Evolutionary conservation across 2,329 filamentous ascomycete genomes (phyloP), one percentile per base, ranked within the genome.

Genomic region (Fusarium proliferatum): DNA sequence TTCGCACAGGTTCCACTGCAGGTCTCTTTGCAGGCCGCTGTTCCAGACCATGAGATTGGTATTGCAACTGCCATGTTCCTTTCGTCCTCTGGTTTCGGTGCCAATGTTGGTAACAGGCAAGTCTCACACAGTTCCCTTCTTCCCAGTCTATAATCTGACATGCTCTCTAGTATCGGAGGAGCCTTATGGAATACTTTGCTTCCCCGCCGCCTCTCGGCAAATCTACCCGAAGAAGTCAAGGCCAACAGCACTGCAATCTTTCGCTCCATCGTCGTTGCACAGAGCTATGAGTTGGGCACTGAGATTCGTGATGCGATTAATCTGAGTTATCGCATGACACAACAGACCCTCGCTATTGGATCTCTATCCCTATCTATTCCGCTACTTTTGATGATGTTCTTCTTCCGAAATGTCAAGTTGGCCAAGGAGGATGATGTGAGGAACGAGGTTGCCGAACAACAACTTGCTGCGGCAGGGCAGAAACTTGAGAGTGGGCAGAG

Each of bases 31-130:
- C 81, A 82, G 23, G 80, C 79, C 3, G 76, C 78, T 6, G 78
- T 82, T 2, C 53, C 76, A 11, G 62, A 75, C 6, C 74, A 81
- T 26, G 79, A 82, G 4, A 79, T 83, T 19, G 79, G 80, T 2
- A 79, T 82, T 17, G 81, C 78, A 4, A 82, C 80, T 1, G 78
- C 72, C 5, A 74, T 83, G 2, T 82, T 81, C 63, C 80, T 79
- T 30, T 79, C 80, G 0, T 74, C 78, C 0, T 79, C 80, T 66
- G 80, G 79, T 55, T 53, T 81, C 30, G 57, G 80, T 45, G 55
- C 64, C 21, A 73, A 74, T 33, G 74, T 82, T 39, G 80, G 81
- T 4, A 80, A 78, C 2, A 78, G 76, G 76, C 64, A 49, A n/a
- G 71, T 43, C 23, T 7, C 3, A 3, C 8, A 7, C 13, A 8